Evolutionary conservation across 768 basidiomycete species (phyloP), one percentile per base, ranked within the genome.

Genomic region (Naganishia vishniacii): DNA sequence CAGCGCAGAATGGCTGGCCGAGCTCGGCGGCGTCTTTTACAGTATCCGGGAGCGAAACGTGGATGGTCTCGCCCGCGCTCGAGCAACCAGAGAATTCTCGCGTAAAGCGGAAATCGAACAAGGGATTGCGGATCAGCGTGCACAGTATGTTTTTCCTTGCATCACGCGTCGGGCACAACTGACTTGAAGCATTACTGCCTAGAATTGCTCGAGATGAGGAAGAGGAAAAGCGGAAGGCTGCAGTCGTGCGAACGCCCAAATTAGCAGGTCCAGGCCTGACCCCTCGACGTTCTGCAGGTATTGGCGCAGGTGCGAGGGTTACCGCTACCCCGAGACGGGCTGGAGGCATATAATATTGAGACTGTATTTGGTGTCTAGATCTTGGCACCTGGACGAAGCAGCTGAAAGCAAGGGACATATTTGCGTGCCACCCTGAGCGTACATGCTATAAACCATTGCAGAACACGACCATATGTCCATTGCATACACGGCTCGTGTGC

Each of bases 11-110:
- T 99, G 95, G 95, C 83, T 98, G 37, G 92, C 93, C 70, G 91
- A 95, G 67, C 83, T 95, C 42, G 93, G 93, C 67, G 89, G 89
- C 59, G 91, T 95, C 18, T 97, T 95, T 82, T 98, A 91, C 80
- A 93, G 92, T 26, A 93, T 95, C 59, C 88, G 92, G 74, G 93
- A 97, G 80, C 95, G 95, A 82, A 90, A 90, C 80, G 97, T 98
- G 73, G 92, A 95, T 72, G 92, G 89, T 65, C 81, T 87, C 41
- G 87, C 89, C 18, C 61, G 78, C 69, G 73, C 75, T 42, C 62
- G 86, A 11, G 84, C 84, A 65, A 90, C 93, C 73, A 83, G 87
- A 48, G 93, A 97, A 75, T 95, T 97, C 78, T 90, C 88, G 28
- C 89, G 86, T 78, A 85, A 83, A 73, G 90, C 91, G 0, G 91